Evolutionary conservation across 768 basidiomycete species (phyloP), one percentile per base, ranked within the genome.

Genomic region (Pholiota microspora): DNA sequence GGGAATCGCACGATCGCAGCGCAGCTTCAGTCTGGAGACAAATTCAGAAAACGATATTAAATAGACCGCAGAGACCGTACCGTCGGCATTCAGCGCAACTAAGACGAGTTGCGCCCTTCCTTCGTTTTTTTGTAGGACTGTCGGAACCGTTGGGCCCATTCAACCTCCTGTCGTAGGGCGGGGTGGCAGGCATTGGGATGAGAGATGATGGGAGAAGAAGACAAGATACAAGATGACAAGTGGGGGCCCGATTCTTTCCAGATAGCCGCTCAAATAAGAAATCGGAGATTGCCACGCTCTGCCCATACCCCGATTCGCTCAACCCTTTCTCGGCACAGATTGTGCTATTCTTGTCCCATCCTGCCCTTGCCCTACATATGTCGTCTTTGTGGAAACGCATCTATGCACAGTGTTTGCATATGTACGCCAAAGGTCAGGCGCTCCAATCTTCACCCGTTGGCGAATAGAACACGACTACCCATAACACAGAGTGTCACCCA

Each of bases 41-140:
- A 32, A 16, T 46, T 47, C 45, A 46, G 32, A 35, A 25, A 36
- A 28, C n/a, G 32, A 18, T 23, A 28, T 3, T 7, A 28, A 29
- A 29, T 32, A 38, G 23, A 34, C n/a, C 16, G n/a, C 24, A 29
- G 24, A 25, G 3, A 12, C 8, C 50, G n/a, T 57, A 85, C 88
- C 89, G 80, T 66, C 89, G 78, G 64, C 89, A 92, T 60, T 92
- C 89, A 23, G 89, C 89, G 63, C 89, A 91, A 10, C 86, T 89
- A 44, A 90, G 77, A 38, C 89, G 80, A 4, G 86, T 88, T 5
- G 89, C 88, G 34, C 88, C 88, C 58, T 85, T 85, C 66, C 84
- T 75, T 29, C 83, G 77, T 64, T 84, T 85, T 71, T 84, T 85
- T 1, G 72, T 56, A 2, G 74, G 71, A 55, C 66, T 69, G 3